phyloP scores from a whole-genome alignment of 2,329 filamentous ascomycete species.

The Stachybotrys chlorohalonatus region DNA sequence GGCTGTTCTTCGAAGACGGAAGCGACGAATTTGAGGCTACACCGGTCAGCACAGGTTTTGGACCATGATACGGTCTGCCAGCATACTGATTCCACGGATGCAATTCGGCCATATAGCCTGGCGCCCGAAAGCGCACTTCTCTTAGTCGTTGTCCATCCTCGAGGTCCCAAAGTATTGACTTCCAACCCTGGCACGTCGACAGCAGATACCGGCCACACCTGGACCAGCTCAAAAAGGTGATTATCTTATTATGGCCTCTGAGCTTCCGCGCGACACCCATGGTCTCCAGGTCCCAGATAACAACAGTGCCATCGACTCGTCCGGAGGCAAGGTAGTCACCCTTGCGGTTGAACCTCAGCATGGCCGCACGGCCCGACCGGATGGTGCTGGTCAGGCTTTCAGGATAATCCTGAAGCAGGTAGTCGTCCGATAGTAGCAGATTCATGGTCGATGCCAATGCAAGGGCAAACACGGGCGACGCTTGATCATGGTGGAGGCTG shows the following conservation, averaged over 20 bases:
- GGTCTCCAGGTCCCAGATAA: conserved; percentile 95
- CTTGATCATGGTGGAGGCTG: background rate
- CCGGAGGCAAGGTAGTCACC: conserved; percentile 94
- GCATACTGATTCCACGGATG: conserved; percentile 79
- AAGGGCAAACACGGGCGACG: background rate
- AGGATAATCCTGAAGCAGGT: conserved; percentile 71
- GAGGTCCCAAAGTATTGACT: conserved; percentile 91
- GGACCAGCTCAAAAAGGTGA: conserved; percentile 94
- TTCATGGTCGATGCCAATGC: conserved; percentile 36
- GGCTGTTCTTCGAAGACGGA: conserved; percentile 92
- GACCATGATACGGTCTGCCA: background rate
- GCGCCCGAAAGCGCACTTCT: conserved; percentile 83
- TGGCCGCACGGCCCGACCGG: conserved; percentile 59
- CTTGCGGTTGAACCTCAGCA: conserved; percentile 80
- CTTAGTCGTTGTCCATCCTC: conserved; percentile 60
- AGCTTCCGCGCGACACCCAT: conserved; percentile 94
- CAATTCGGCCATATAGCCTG: conserved; percentile 91
- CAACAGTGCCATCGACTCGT: conserved; percentile 86
- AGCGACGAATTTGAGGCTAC: conserved; percentile 76
- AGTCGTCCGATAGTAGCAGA: conserved; percentile 51
- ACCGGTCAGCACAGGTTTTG: conserved; percentile 11
- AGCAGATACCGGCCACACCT: conserved; percentile 83
- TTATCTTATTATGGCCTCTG: conserved; percentile 84
- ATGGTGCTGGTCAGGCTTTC: conserved; percentile 84
- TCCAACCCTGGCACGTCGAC: conserved; percentile 92